Evolutionary conservation across 345 rosid species (phyloP), one percentile per base, ranked within the genome.

Genomic region (Turritis glabra): DNA sequence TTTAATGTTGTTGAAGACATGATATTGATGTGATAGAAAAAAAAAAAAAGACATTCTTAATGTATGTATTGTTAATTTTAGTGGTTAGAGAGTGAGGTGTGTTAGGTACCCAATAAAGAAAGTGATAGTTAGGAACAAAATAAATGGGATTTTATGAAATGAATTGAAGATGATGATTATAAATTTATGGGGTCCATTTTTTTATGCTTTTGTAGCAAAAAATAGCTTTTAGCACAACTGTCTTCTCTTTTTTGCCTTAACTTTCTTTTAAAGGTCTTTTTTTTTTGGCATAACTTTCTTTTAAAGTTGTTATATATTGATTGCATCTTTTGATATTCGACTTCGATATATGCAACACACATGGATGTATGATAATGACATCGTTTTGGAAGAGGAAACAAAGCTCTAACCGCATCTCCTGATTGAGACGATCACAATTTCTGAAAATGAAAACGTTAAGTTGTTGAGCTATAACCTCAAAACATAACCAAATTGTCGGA

Each of bases 121-220:
- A 74, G 73, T 19, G 60, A 66, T 57, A 1, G 41, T 73, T 64
- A 32, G 14, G 51, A 55, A 18, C 30, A 30, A 9, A 9, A 64
- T 73, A 27, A 73, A 73, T 72, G 55, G 55, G 56, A 64, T 63
- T 74, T 74, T 46, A 56, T 67, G 53, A 58, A 67, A 75, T 61
- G 73, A 48, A 58, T 60, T 58, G 33, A 74, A 66, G 73, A 74
- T 48, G 59, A 14, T 58, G 73, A 50, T 67, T n/a, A 52, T 53
- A 35, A 41, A 37, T 56, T 17, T 55, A 29, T 29, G 43, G 65
- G 67, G 73, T 66, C 67, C 66, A 32, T 58, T 10, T 67, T 17
- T 29, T 6, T 56, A 38, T 56, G 37, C 72, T 57, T 66, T 74
- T 46, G 17, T 55, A 55, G 8, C 51, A 23, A 33, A 18, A 64